phyloP scores from a whole-genome alignment of 192 early-diverging fungal species.

The Backusella parvicylindrica region DNA sequence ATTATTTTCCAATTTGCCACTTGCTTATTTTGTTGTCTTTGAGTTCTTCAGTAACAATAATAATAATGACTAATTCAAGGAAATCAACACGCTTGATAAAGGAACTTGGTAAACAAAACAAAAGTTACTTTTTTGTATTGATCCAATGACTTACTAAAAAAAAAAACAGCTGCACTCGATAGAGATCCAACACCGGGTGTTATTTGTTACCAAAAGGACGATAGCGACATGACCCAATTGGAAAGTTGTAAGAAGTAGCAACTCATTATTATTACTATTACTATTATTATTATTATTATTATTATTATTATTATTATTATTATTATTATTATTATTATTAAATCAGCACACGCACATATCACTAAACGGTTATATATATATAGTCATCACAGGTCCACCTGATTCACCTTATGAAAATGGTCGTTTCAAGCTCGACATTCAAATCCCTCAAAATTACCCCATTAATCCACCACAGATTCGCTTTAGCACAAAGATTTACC shows the following conservation, averaged over 20 bases:
- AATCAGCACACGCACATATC: no score
- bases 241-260: conserved; percentile 44
- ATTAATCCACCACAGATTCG: conserved; percentile 68
- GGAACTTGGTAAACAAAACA: background rate
- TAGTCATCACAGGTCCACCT: conserved; percentile 55
- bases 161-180: conserved; percentile 26
- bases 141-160: background rate
- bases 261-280: no score
- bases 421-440: conserved; percentile 58
- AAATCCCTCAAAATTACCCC: conserved; percentile 60
- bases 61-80: background rate
- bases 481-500: conserved; percentile 75
- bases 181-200: conserved; percentile 53
- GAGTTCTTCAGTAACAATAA: background rate
- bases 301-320: no score
- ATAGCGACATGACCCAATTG: conserved; percentile 47
- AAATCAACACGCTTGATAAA: background rate
- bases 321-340: no score
- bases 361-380: no score
- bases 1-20: background rate
- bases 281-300: no score
- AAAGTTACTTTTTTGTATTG: background rate
- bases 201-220: conserved; percentile 60
- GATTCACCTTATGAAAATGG: conserved; percentile 68
- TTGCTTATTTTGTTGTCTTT: background rate